Evolutionary conservation across 257 asterid species (phyloP).

Genomic region (Solanum arcanum): DNA sequence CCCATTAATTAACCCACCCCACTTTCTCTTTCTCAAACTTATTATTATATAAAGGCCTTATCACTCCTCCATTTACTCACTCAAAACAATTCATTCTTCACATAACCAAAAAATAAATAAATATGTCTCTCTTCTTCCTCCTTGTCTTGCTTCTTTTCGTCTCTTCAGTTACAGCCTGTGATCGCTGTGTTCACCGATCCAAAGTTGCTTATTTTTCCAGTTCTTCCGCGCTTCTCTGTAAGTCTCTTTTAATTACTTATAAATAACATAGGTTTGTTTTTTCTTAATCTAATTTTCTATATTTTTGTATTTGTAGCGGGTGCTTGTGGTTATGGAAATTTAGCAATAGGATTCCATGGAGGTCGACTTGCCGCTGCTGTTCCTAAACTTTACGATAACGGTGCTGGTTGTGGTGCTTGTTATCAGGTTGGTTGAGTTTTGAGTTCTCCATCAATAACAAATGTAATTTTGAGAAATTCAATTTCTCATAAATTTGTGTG

Average conservation of each 20-base stretch:
- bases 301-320: constrained; percentile 39
- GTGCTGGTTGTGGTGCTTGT: constrained; percentile 89
- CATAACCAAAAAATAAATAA: not conserved
- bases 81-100: not conserved
- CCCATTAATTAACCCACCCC: not conserved
- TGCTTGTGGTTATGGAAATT: constrained; percentile 69
- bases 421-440: constrained; percentile 38
- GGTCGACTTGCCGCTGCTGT: constrained; percentile 65
- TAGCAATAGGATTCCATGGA: constrained; percentile 40
- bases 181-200: constrained; percentile 47
- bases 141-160: constrained; percentile 15
- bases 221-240: constrained; percentile 45
- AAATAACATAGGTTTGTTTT: not conserved
- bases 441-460: not conserved
- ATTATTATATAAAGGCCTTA: not conserved
- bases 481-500: not conserved
- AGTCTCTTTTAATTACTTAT: not conserved
- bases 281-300: not conserved
- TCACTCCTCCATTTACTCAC: not conserved
- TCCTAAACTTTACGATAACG: constrained; percentile 44
- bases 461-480: not conserved
- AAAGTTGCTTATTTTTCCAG: constrained; percentile 46
- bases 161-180: constrained; percentile 51
- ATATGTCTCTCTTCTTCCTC: not conserved
- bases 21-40: not conserved